Evolutionary conservation across 2,329 filamentous ascomycete genomes (phyloP), one percentile per base, ranked within the genome.

Genomic region (Trichophyton verrucosum): DNA sequence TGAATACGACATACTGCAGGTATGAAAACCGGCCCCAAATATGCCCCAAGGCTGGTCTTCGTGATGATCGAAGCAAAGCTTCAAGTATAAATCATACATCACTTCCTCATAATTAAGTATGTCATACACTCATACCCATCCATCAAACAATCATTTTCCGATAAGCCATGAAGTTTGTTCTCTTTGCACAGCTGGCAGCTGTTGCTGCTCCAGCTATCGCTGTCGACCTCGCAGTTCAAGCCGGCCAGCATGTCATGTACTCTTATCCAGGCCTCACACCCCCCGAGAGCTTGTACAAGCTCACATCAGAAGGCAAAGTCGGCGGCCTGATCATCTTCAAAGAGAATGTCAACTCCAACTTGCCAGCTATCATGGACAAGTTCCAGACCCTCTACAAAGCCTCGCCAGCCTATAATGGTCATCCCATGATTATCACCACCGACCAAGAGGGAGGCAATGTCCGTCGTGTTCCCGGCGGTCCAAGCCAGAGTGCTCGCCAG

Each of bases 271-370:
- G 69, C 9, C 30, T 65, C 11, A 59, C 63, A 0, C 70, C 70
- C 4, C 69, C 70, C 4, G 27, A 59, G 7, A 60, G 68, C 24
- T 65, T 72, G 7, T 64, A 65, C 56, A 58, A 65, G 15, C 62
- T 72, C 6, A 68, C 71, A 44, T 56, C 62, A 17, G 47, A 68
- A 49, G 71, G 71, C 24, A 67, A 68, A 61, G 70, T 72, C 30
- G 71, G 70, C 24, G 70, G 71, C 3, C 62, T 72, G 17, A 68
- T 71, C 27, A 62, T 72, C 47, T 70, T 71, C 60, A 66, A 68
- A 3, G 65, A 68, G 24, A 72, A 72, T 59, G 65, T 72, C 61
- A 47, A 65, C 27, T 63, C 61, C 42, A 66, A 70, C 42, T 61
- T 71, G n/a, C 56, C 65, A 24, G 58, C 60, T 8, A 58, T 60